Evolutionary conservation across 345 rosid genomes (phyloP).

Genomic region (Populus simonii): DNA sequence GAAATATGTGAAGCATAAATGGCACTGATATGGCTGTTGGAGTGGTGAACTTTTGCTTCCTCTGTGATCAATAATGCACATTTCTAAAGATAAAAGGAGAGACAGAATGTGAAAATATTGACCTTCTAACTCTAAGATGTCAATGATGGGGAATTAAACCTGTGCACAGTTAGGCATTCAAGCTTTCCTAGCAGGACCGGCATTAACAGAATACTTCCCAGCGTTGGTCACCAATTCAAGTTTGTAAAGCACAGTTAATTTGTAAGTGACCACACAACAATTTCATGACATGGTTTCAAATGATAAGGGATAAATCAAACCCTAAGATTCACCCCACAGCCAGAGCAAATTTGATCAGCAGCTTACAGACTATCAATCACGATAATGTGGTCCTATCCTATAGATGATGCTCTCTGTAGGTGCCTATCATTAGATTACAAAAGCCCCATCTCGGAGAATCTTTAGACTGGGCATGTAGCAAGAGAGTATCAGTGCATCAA

Average conservation of each 20-base stretch:
- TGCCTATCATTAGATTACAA: background rate
- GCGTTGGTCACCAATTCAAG: background rate
- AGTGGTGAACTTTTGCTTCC: background rate
- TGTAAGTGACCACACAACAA: background rate
- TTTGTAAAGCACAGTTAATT: background rate
- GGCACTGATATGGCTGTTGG: background rate
- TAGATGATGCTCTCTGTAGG: background rate
- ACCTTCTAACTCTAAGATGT: background rate
- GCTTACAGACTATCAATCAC: background rate
- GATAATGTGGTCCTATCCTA: background rate
- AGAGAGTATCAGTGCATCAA: background rate
- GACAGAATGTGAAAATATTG: background rate
- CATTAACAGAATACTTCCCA: background rate
- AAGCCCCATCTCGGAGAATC: background rate
- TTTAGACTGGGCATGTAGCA: background rate
- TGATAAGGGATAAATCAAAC: background rate
- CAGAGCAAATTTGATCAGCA: background rate
- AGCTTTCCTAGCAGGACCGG: background rate
- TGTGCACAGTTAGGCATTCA: background rate
- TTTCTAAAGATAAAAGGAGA: background rate
- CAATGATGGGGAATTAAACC: background rate
- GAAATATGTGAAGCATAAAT: background rate
- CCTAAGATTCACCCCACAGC: background rate
- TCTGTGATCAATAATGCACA: background rate
- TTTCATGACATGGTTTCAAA: background rate